phyloP scores from a whole-genome alignment of 2,329 filamentous ascomycete species.

The Cladosporium sp. region DNA sequence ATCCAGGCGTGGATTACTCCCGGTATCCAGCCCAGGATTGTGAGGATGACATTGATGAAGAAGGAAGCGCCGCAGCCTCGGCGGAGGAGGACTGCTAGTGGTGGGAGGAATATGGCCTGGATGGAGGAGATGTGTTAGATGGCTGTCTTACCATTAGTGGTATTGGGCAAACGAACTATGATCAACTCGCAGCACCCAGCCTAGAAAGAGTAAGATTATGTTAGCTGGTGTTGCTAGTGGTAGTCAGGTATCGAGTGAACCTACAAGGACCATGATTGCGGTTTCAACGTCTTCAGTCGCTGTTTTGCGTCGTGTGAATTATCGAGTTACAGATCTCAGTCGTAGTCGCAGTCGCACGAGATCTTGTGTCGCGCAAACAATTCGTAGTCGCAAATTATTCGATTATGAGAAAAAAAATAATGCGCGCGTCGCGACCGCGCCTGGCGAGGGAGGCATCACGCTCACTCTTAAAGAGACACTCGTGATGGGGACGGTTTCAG shows the following conservation, averaged over 20 bases:
- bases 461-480: neutral
- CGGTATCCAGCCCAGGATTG: constrained; percentile 63
- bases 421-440: neutral
- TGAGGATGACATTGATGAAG: constrained; percentile 86
- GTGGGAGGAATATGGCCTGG: constrained; percentile 69
- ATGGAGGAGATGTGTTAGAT: neutral
- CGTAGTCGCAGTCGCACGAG: neutral
- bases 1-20: constrained; percentile 81
- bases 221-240: neutral
- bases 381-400: neutral
- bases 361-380: neutral
- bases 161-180: constrained; percentile 52
- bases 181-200: constrained; percentile 39
- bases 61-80: constrained; percentile 79
- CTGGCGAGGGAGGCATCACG: neutral
- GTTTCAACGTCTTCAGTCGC: neutral
- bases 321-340: neutral
- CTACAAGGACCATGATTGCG: constrained; percentile 55
- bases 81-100: constrained; percentile 87
- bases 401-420: neutral
- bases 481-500: neutral
- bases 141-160: neutral
- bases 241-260: neutral
- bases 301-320: neutral
- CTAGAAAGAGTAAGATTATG: neutral